phyloP scores from a whole-genome alignment of 257 asterid species.

The Cynanchum wilfordii region DNA sequence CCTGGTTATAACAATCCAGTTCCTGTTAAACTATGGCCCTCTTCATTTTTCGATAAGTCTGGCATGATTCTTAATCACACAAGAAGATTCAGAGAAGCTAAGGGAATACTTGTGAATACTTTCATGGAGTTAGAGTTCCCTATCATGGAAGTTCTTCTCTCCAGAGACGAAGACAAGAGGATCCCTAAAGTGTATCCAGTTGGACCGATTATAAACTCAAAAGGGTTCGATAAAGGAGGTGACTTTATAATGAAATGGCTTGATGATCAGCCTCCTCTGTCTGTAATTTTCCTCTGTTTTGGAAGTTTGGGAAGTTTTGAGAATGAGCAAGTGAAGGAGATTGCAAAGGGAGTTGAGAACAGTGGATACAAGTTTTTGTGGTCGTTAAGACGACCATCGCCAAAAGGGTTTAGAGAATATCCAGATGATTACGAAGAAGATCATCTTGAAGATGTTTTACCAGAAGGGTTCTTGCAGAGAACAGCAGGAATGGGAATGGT shows the following conservation, averaged over 20 bases:
- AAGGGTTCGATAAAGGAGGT: neutral
- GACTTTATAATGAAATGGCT: slow-evolving; percentile 19
- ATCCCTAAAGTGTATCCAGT: slow-evolving; percentile 13
- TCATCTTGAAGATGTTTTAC: slow-evolving; percentile 2
- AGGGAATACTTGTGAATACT: slow-evolving; percentile 24
- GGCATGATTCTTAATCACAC: neutral
- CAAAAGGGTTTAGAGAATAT: neutral
- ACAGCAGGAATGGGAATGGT: slow-evolving; percentile 20
- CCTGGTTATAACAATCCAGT: slow-evolving; percentile 6
- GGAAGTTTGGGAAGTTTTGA: slow-evolving; percentile 22
- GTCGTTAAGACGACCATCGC: slow-evolving; percentile 11
- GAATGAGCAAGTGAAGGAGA: slow-evolving; percentile 21
- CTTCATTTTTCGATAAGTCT: neutral
- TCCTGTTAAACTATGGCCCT: slow-evolving; percentile 13
- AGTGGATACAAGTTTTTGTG: slow-evolving; percentile 23
- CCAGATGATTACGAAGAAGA: slow-evolving; percentile 14
- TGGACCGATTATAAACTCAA: slow-evolving; percentile 16
- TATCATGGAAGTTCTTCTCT: neutral
- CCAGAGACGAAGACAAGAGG: neutral
- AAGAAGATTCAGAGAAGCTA: slow-evolving; percentile 6
- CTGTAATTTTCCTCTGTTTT: slow-evolving; percentile 24
- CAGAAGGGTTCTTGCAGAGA: slow-evolving; percentile 21
- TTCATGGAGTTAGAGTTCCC: slow-evolving; percentile 19
- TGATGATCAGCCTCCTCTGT: slow-evolving; percentile 18
- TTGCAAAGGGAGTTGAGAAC: slow-evolving; percentile 16